phyloP scores from a whole-genome alignment of 2,329 filamentous ascomycete genomes.

The Fusarium pseudocircinatum region DNA sequence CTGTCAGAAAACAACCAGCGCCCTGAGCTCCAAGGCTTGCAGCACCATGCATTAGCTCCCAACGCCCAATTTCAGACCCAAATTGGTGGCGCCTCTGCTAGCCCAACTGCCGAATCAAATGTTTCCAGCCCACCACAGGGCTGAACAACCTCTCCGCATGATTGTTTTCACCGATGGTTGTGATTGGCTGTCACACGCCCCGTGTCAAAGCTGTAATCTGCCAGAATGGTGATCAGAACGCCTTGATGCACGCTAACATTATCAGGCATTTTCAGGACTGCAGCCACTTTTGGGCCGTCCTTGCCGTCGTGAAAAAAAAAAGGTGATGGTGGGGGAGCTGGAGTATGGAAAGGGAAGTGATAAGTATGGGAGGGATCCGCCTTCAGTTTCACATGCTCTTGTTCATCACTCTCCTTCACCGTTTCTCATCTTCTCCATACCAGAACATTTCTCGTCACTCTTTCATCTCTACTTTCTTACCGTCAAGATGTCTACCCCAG shows the following conservation, averaged over 20 bases:
- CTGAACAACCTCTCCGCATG: slow-evolving; percentile 28
- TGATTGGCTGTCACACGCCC: slow-evolving; percentile 5
- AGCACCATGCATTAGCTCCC: slow-evolving; percentile 7
- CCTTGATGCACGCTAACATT: slow-evolving; percentile 19
- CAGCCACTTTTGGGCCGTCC: not conserved
- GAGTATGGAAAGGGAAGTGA: not conserved
- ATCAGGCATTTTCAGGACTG: not conserved
- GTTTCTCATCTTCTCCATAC: not conserved
- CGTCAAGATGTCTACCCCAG: slow-evolving; percentile 33
- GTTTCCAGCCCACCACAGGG: slow-evolving; percentile 28
- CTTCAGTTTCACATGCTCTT: not conserved
- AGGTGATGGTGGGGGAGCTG: not conserved
- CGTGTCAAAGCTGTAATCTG: slow-evolving; percentile 11
- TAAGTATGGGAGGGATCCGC: slow-evolving; percentile 2
- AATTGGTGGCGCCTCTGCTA: slow-evolving; percentile 41
- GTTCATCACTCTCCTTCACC: slow-evolving; percentile 7
- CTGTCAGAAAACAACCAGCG: not conserved
- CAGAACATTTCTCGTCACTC: slow-evolving; percentile 1
- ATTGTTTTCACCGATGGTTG: not conserved
- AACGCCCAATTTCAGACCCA: slow-evolving; percentile 20
- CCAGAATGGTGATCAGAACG: not conserved
- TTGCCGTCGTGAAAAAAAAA: not conserved
- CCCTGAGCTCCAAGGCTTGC: not conserved
- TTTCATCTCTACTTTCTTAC: not conserved
- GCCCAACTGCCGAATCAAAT: slow-evolving; percentile 34